Evolutionary conservation across 106 monocot species (phyloP).

Genomic region (Dioscorea alata): DNA sequence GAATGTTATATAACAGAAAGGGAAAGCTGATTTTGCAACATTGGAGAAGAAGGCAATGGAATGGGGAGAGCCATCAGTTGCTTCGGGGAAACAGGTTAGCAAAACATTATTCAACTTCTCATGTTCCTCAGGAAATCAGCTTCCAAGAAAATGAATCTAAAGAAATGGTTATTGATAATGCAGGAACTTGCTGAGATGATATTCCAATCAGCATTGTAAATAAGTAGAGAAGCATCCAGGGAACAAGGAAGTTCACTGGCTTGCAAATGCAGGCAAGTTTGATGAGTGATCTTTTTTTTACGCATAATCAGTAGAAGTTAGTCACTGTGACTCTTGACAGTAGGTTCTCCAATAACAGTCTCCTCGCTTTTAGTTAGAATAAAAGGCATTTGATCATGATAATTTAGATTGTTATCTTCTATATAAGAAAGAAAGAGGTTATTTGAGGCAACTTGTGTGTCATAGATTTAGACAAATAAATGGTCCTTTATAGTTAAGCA

Average conservation of each 20-base stretch:
- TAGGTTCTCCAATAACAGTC: not conserved
- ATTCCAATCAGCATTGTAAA: slow-evolving; percentile 64
- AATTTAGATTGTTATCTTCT: too few relatives aligned
- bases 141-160: not conserved
- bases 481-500: too few relatives aligned
- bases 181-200: slow-evolving; percentile 86
- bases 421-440: too few relatives aligned
- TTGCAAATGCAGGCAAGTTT: not conserved
- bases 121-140: not conserved
- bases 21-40: slow-evolving; percentile 81
- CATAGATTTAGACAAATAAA: too few relatives aligned
- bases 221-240: not conserved
- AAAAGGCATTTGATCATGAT: too few relatives aligned
- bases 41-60: slow-evolving; percentile 88
- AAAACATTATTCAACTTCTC: not conserved
- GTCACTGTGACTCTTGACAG: not conserved
- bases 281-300: not conserved
- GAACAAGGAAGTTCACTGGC: not conserved
- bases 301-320: not conserved
- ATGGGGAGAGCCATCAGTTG: slow-evolving; percentile 75
- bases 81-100: slow-evolving; percentile 90
- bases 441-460: too few relatives aligned
- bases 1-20: slow-evolving; percentile 43
- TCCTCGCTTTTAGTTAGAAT: not conserved
- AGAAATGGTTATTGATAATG: not conserved